Evolutionary conservation across 2,329 filamentous ascomycete genomes (phyloP).

Genomic region (Pseudocercospora cruenta): DNA sequence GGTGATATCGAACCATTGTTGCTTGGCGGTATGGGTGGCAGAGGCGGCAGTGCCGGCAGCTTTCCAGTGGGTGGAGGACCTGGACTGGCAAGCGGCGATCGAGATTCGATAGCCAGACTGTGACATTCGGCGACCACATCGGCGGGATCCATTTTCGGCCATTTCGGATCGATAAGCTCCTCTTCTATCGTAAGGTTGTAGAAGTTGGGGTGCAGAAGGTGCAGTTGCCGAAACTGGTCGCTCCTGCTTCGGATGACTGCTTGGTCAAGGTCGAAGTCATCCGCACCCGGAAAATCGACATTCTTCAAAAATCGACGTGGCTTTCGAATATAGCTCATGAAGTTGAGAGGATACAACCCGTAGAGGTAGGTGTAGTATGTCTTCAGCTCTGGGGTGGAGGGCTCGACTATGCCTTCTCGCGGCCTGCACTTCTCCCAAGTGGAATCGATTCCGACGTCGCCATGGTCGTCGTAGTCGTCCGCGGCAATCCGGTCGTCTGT

Average conservation of each 20-base stretch:
- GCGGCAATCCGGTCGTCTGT: conserved; percentile 40
- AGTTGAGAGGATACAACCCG: conserved; percentile 81
- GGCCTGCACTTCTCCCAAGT: conserved; percentile 69
- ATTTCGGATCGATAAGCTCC: conserved; percentile 76
- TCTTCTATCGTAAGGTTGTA: conserved; percentile 78
- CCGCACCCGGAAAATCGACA: conserved; percentile 68
- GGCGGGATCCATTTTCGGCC: conserved; percentile 77
- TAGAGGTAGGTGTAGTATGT: conserved; percentile 83
- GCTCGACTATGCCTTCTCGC: conserved; percentile 64
- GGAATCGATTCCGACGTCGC: conserved; percentile 41
- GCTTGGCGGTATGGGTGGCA: conserved; percentile 43
- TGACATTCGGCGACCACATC: conserved; percentile 82
- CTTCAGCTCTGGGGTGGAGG: conserved; percentile 67
- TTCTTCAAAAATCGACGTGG: conserved; percentile 77
- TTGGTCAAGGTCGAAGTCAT: conserved; percentile 77
- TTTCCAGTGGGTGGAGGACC: conserved; percentile 52
- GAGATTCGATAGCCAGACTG: conserved; percentile 60
- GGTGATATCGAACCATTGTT: conserved; percentile 36
- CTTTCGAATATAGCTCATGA: conserved; percentile 83
- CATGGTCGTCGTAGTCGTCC: conserved; percentile 45
- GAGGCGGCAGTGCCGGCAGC: conserved; percentile 49
- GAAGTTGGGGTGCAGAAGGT: conserved; percentile 82
- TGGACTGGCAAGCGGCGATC: conserved; percentile 48
- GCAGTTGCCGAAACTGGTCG: conserved; percentile 72
- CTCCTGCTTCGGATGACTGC: conserved; percentile 76